These are phyloP conservation scores for Vararia minispora DNA, from an alignment of 768 basidiomycete genomes.

Conservation along the genomic window DNA sequence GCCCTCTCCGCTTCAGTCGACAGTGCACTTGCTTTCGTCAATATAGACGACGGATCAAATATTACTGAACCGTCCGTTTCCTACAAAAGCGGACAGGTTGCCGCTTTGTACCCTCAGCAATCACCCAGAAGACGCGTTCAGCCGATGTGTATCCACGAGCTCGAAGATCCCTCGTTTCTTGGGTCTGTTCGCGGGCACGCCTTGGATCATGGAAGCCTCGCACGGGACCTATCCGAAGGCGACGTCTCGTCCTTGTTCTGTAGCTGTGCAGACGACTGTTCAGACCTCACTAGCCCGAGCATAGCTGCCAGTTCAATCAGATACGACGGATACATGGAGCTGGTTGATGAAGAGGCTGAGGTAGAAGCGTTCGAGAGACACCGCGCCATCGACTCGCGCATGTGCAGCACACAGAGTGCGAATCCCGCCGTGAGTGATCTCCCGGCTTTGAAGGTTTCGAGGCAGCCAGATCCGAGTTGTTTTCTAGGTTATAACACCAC, in stretches of 20 bases:
- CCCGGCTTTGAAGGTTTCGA: too few relatives aligned
- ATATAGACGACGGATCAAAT: too few relatives aligned
- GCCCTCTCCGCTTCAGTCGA: too few relatives aligned
- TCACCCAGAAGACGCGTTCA: too few relatives aligned
- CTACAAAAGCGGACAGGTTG: conserved; percentile 5
- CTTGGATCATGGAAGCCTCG: background rate
- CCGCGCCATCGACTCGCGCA: background rate
- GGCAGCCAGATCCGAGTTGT: too few relatives aligned
- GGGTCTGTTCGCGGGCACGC: conserved; percentile 13
- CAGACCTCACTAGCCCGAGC: conserved; percentile 1
- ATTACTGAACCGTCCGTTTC: too few relatives aligned
- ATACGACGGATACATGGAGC: conserved; percentile 42
- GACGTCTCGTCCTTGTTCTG: too few relatives aligned
- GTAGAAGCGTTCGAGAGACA: conserved; percentile 33
- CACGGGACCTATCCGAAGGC: background rate
- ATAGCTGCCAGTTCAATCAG: too few relatives aligned
- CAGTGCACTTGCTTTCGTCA: too few relatives aligned
- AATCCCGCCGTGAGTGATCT: too few relatives aligned
- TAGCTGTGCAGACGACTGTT: conserved; percentile 1
- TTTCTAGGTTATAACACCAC: too few relatives aligned
- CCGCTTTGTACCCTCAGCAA: conserved; percentile 8
- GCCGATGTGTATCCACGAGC: conserved; percentile 57
- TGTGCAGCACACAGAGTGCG: background rate
- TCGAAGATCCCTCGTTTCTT: conserved; percentile 28
- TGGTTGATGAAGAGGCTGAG: conserved; percentile 42